phyloP scores from a whole-genome alignment of 1,284 basidiomycete species.

The Sanguinoderma infundibulare region DNA sequence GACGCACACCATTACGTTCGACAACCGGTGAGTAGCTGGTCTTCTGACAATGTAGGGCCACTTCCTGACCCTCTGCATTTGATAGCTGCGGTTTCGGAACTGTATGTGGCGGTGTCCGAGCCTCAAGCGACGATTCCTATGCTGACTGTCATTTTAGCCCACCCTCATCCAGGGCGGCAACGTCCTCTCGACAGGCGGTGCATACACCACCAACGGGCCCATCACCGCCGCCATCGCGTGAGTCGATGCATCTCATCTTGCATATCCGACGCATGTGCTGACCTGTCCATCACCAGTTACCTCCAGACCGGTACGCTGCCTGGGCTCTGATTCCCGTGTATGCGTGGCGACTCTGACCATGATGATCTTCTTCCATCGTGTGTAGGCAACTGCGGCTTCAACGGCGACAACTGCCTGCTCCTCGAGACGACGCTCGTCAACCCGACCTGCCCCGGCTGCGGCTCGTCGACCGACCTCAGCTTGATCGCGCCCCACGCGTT shows the following conservation, averaged over 20 bases:
- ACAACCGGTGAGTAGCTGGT: slow-evolving; percentile 38
- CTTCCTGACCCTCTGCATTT: no score
- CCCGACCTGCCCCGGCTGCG: slow-evolving; percentile 42
- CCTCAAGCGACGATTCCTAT: neutral
- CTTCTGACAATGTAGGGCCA: neutral
- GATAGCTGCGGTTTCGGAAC: slow-evolving; percentile 43
- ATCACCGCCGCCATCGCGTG: slow-evolving; percentile 40
- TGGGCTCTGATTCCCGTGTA: neutral
- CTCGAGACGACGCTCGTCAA: slow-evolving; percentile 50
- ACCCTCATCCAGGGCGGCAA: slow-evolving; percentile 37
- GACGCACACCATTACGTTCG: slow-evolving; percentile 41
- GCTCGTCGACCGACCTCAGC: slow-evolving; percentile 49
- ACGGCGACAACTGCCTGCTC: slow-evolving; percentile 48
- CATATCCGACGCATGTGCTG: neutral
- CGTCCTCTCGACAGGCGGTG: slow-evolving; percentile 38
- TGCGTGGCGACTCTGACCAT: neutral
- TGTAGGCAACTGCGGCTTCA: slow-evolving; percentile 39
- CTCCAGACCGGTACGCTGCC: slow-evolving; percentile 33
- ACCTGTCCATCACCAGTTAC: slow-evolving; percentile 26
- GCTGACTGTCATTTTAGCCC: slow-evolving; percentile 29
- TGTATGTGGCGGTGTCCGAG: slow-evolving; percentile 28
- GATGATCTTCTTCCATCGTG: neutral
- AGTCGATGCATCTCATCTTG: slow-evolving; percentile 5
- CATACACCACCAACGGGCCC: slow-evolving; percentile 36
- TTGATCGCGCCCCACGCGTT: slow-evolving; percentile 45